Conservation (phyloP, 78 protist genomes). For the Speleostelium caveatum region DNA sequence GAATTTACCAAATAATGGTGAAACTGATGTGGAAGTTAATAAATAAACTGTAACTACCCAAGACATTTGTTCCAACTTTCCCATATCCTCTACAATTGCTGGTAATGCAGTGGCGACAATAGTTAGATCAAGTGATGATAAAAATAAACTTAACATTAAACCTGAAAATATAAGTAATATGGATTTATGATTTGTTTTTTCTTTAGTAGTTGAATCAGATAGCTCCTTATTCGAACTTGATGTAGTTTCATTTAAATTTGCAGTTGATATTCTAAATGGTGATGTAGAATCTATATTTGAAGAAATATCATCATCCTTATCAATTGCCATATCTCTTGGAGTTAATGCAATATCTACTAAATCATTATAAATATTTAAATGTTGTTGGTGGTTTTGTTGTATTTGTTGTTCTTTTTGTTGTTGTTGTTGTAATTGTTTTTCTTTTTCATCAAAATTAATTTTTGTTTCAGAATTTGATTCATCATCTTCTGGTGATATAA, state of each 20-base stretch:
- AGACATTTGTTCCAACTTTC: conserved; percentile 43
- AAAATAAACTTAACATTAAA: conserved; percentile 63
- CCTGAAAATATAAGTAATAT: conserved; percentile 67
- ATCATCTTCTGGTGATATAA: background rate
- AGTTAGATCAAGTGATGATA: conserved; percentile 72
- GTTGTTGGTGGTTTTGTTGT: background rate
- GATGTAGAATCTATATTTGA: background rate
- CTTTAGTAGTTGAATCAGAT: background rate
- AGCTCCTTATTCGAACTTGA: too few relatives aligned
- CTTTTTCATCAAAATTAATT: too few relatives aligned
- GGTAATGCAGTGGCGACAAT: conserved; percentile 82
- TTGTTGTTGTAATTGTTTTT: too few relatives aligned
- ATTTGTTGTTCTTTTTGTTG: too few relatives aligned
- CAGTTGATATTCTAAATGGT: background rate
- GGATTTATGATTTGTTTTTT: background rate
- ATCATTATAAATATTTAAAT: background rate
- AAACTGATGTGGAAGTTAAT: conserved; percentile 50
- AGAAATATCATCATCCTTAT: background rate
- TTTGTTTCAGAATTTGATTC: background rate
- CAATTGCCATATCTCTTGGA: background rate
- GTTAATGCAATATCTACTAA: background rate
- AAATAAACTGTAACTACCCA: conserved; percentile 80
- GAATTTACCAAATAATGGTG: conserved; percentile 75
- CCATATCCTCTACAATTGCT: conserved; percentile 58
- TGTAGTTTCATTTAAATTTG: background rate